Evolutionary conservation across 2,329 filamentous ascomycete species (phyloP), one percentile per base, ranked within the genome.

Genomic region (Massarina eburnea): DNA sequence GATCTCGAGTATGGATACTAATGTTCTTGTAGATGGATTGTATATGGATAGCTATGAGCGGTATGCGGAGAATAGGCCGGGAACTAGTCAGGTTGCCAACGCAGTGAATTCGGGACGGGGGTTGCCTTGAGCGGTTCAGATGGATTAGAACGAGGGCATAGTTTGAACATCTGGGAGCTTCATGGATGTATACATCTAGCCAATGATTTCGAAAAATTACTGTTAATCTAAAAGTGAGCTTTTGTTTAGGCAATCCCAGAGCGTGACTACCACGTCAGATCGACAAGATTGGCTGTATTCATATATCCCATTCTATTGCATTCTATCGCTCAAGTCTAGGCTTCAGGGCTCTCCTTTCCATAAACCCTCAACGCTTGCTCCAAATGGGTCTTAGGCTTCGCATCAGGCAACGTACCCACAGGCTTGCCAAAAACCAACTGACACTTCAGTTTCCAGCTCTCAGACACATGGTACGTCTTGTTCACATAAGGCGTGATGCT

Each of bases 21-120:
- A 26, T 4, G 12, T 30, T 14, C 6, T 30, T 30, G 12, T 17
- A 38, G 35, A 41, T 22, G 26, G 17, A 36, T 69, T 88, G 43
- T 89, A 88, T 61, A 65, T 85, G 45, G 84, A 88, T 58, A 85
- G 81, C 50, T 79, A 90, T 78, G 68, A 81, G 74, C 55, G 84
- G 76, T 79, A 80, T 78, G 76, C 66, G 73, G 80, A 84, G 65
- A 84, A 85, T 55, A 73, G 81, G 19, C 80, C 80, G 7, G 76
- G 81, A 48, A 83, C 80, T 3, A 80, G 76, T 43, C 73, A 79
- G 56, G 62, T 84, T 41, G 80, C 80, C 8, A 78, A 81, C 65
- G 81, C 81, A 20, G 77, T 84, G 42, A 84, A 84, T 64, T 72
- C 75, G 27, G 80, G 80, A 36, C 73, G 73, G 42, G 73, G 75